Evolutionary conservation across 441 rosid genomes (phyloP).

Genomic region (Pelargonium australe): DNA sequence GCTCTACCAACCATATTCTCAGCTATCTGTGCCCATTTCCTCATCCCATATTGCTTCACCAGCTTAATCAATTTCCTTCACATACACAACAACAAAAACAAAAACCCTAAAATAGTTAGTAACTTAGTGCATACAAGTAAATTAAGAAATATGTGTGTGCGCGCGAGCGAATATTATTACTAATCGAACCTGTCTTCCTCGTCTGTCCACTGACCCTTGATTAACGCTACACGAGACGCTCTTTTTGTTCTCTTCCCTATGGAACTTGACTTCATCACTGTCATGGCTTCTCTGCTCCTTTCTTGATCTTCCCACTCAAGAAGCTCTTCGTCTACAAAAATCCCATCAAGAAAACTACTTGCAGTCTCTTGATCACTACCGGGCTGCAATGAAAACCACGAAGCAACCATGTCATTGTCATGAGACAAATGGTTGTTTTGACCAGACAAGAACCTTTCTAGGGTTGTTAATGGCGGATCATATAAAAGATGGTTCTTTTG

Average conservation of each 20-base stretch:
- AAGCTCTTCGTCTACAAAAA: constrained; percentile 27
- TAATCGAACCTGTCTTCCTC: constrained; percentile 69
- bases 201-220: constrained; percentile 93
- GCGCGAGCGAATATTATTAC: too few species aligned
- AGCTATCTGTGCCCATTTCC: constrained; percentile 87
- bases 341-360: constrained; percentile 32
- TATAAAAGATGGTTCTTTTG: constrained; percentile 22
- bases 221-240: constrained; percentile 35
- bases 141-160: background rate
- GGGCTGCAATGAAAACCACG: background rate
- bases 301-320: constrained; percentile 20
- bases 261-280: constrained; percentile 1
- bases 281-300: constrained; percentile 18
- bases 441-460: constrained; percentile 63
- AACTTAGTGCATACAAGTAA: background rate
- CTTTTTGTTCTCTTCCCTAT: constrained; percentile 38
- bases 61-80: constrained; percentile 59
- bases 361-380: constrained; percentile 13
- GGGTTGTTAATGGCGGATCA: constrained; percentile 58
- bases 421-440: constrained; percentile 25
- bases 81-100: background rate
- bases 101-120: constrained; percentile 6
- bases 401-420: constrained; percentile 19
- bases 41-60: constrained; percentile 76
- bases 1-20: constrained; percentile 73